These are phyloP conservation scores for Neurospora sublineolata DNA, from an alignment of 495 filamentous ascomycete species.

Conservation along the genomic window DNA sequence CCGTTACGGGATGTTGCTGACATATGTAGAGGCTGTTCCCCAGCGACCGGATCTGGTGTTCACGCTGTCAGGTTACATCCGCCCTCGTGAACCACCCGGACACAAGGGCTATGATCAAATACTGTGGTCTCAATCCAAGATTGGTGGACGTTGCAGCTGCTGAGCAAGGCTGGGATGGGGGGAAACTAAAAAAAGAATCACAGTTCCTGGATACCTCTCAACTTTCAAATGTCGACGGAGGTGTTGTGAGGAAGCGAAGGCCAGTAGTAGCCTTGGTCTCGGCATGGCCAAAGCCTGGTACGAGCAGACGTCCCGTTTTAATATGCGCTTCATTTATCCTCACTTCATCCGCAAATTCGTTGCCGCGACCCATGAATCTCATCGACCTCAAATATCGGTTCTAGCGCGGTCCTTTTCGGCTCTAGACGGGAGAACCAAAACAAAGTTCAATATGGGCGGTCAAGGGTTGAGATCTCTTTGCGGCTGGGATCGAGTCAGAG, in stretches of 20 bases:
- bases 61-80: slow-evolving; percentile 7
- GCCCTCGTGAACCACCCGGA: neutral
- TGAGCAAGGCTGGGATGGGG: slow-evolving; percentile 9
- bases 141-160: slow-evolving; percentile 1
- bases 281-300: slow-evolving; percentile 8
- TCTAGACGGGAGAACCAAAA: neutral
- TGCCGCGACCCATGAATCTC: slow-evolving; percentile 11
- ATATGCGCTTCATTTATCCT: slow-evolving; percentile 39
- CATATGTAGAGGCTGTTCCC: neutral
- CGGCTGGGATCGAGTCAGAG: neutral
- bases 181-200: slow-evolving; percentile 34
- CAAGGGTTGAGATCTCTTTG: neutral
- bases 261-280: slow-evolving; percentile 6
- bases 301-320: slow-evolving; percentile 25
- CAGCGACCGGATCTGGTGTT: slow-evolving; percentile 5
- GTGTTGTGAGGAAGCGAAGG: slow-evolving; percentile 1
- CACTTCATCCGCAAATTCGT: slow-evolving; percentile 40
- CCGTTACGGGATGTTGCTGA: neutral
- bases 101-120: slow-evolving; percentile 7
- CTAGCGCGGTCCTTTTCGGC: neutral
- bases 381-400: slow-evolving; percentile 1
- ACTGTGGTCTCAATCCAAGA: slow-evolving; percentile 11
- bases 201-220: slow-evolving; percentile 6
- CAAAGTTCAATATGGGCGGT: neutral
- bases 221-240: slow-evolving; percentile 5